Evolutionary conservation across 495 filamentous ascomycete genomes (phyloP), one percentile per base, ranked within the genome.

Genomic region (Hyaloscypha hepaticicola): DNA sequence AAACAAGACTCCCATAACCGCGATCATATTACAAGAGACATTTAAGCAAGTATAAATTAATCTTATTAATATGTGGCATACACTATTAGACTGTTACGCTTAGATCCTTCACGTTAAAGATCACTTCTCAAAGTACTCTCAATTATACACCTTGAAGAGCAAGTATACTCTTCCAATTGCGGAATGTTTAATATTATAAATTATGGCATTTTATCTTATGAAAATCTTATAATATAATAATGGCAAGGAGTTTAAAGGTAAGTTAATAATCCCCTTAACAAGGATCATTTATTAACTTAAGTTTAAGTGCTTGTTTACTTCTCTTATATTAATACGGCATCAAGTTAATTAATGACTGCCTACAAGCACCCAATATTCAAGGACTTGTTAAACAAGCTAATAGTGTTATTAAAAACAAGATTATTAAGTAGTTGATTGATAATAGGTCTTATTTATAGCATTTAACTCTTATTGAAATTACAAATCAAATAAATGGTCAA

Each of bases 201-300:
- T 66, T 29, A 16, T 26, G 28, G 41, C 24, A 1, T 66, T 61
- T 62, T 34, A 48, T 19, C 19, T 28, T n/a, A 66, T 59, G n/a
- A 57, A 58, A 21, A 67, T 64, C 16, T 5, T 67, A 55, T 34
- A 67, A 29, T 64, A 0, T 28, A 64, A 69, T 69, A 69, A 69
- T 63, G 22, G 51, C 9, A 62, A 48, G 29, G 58, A 69, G 38
- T 69, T 69, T 27, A 69, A 66, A 28, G 64, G 51, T 9, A 49
- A 33, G 11, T 33, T 33, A 33, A 33, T 33, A 5, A 5, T 33
- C 4, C 11, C 11, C 4, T 33, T 33, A 33, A 33, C 4, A 5
- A 33, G 11, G 11, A 33, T 5, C 31, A 33, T 33, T 33, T 33
- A 33, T 11, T 33, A 33, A 33, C 31, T 33, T 33, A 33, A 8